Evolutionary conservation across 495 filamentous ascomycete species (phyloP).

Genomic region (Hyaloscypha bicolor): DNA sequence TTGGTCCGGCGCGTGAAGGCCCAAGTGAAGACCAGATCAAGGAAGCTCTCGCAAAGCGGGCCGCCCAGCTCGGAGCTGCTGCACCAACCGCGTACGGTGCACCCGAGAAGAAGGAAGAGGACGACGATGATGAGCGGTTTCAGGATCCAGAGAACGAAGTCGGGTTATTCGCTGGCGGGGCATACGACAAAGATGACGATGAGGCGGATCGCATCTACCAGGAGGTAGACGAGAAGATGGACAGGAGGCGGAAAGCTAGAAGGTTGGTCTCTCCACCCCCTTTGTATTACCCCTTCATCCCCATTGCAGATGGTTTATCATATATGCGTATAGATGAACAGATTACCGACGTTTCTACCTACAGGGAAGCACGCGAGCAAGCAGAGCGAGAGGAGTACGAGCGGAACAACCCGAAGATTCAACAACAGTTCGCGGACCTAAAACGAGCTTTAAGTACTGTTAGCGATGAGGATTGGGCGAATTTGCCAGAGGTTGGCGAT

Average conservation of each 20-base stretch:
- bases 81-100: constrained; percentile 79
- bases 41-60: constrained; percentile 90
- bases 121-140: constrained; percentile 82
- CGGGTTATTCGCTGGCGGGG: constrained; percentile 89
- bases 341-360: constrained; percentile 79
- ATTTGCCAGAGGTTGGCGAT: constrained; percentile 92
- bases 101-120: constrained; percentile 74
- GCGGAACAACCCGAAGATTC: constrained; percentile 95
- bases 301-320: constrained; percentile 69
- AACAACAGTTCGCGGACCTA: constrained; percentile 95
- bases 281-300: constrained; percentile 27
- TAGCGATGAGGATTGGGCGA: constrained; percentile 96
- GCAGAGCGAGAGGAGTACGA: constrained; percentile 94
- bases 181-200: constrained; percentile 95
- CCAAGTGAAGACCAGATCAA: constrained; percentile 98
- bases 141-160: constrained; percentile 98
- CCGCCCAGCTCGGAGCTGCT: constrained; percentile 80
- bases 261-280: constrained; percentile 70
- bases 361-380: constrained; percentile 93
- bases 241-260: constrained; percentile 77
- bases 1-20: constrained; percentile 94
- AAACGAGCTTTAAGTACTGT: constrained; percentile 87
- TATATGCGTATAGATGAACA: constrained; percentile 65
- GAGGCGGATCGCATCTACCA: constrained; percentile 96
- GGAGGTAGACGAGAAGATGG: constrained; percentile 96